Base-by-base conservation (phyloP, 192 early-diverging fungal genomes). In the Gryganskiella cystojenkinii region DNA sequence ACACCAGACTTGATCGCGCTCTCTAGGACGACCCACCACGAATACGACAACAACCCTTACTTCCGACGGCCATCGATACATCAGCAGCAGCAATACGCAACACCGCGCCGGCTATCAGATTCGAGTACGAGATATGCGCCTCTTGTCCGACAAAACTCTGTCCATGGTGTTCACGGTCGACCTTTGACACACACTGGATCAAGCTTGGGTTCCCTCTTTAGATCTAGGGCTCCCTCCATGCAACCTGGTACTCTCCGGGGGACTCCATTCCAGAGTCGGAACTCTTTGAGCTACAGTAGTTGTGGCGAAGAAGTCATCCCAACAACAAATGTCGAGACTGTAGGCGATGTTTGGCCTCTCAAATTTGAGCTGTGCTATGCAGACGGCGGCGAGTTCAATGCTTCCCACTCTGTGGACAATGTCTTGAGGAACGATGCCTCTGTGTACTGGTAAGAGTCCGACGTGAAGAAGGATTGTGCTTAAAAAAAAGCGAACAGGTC, bases 361-460 rank as follows among this genome's bases (percentile, higher is more conserved):
- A 78, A 60, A 35, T 78, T 78, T 69, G 61, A 78, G 0, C 61
- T 78, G 66, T 78, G 68, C 42, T 67, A 69, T 47, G 65, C 74
- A 2, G 74, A 78, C 25, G 74, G 74, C 31, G 74, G 74, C 7
- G 74, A 78, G 28, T 78, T 78, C 46, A 78, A 78, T 34, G 62
- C 81, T 0, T 31, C 74, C 0, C 82, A 85, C 56, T 69, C 75
- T 25, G 76, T 85, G 11, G 73, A 83, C 22, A 85, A 85, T 47
- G 75, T 85, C 14, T 50, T 85, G 28, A 78, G 67, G 40, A 81
- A 85, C 45, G 84, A 85, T 63, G 53, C 61, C 15, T 61, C 74
- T 2, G 84, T 85, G 5, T 85, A 85, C 37, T 85, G 84, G 84
- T 85, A 75, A 49, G 50, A 37, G 22, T 33, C 37, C 5, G 37